phyloP scores from a whole-genome alignment of 495 filamentous ascomycete species.

The Clavariopsis aquatica region DNA sequence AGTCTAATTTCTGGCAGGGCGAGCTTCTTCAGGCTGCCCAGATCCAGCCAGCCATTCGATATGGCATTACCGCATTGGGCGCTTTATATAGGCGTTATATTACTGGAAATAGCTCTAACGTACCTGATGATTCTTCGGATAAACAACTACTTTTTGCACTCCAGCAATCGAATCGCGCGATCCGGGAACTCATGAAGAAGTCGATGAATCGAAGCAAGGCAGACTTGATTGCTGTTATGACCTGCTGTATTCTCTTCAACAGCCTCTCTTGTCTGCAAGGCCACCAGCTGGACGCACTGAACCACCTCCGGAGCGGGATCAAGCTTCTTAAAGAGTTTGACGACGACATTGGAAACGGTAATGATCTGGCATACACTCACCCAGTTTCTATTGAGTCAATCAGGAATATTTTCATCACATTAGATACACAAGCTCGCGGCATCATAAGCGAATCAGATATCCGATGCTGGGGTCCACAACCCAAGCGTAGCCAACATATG shows the following conservation, averaged over 20 bases:
- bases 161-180: conserved; percentile 21
- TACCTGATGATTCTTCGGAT: conserved; percentile 13
- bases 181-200: conserved; percentile 18
- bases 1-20: conserved; percentile 47
- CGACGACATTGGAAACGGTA: not conserved
- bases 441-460: conserved; percentile 18
- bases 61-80: conserved; percentile 48
- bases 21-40: conserved; percentile 47
- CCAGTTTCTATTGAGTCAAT: conserved; percentile 18
- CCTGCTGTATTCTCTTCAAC: conserved; percentile 22
- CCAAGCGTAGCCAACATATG: not conserved
- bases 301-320: conserved; percentile 20
- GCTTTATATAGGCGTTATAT: conserved; percentile 35
- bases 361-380: not conserved
- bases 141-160: conserved; percentile 18
- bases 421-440: conserved; percentile 15
- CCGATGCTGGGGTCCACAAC: conserved; percentile 6
- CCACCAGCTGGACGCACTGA: conserved; percentile 16
- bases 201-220: not conserved
- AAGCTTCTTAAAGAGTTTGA: conserved; percentile 16
- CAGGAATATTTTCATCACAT: conserved; percentile 7
- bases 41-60: conserved; percentile 47
- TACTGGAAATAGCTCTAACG: not conserved
- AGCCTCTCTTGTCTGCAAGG: conserved; percentile 25
- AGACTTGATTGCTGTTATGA: conserved; percentile 16